Conservation (phyloP, 345 rosid genomes). For the Boechera stricta region DNA sequence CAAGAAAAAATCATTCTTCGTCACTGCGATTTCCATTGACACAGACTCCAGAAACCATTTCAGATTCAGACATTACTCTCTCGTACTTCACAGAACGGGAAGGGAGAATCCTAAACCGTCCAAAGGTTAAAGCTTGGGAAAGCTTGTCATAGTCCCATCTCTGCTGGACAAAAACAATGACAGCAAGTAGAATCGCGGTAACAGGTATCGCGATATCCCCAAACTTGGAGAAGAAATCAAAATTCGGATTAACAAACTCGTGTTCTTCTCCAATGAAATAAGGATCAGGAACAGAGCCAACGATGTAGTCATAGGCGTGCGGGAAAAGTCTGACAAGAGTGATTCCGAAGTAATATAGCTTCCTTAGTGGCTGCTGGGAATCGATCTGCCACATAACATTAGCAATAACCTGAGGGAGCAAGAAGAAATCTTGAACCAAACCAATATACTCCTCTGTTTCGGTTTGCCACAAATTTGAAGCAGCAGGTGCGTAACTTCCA, state of each 20-base stretch:
- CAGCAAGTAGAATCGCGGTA: conserved; percentile 64
- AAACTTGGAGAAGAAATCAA: conserved; percentile 74
- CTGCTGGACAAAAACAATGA: conserved; percentile 68
- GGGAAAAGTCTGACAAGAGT: conserved; percentile 79
- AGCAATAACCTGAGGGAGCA: conserved; percentile 87
- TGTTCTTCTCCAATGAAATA: conserved; percentile 62
- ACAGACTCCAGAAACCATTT: conserved; percentile 57
- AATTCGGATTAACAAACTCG: conserved; percentile 72
- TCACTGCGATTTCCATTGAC: conserved; percentile 49
- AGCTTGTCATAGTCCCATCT: conserved; percentile 80
- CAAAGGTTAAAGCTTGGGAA: conserved; percentile 54
- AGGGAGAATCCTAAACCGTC: conserved; percentile 66
- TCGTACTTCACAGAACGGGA: conserved; percentile 59
- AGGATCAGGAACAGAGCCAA: conserved; percentile 66
- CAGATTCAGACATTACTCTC: conserved; percentile 78
- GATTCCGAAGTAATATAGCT: conserved; percentile 69
- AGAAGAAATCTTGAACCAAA: conserved; percentile 84
- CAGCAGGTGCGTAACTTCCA: background rate
- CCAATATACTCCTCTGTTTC: conserved; percentile 85
- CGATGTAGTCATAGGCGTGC: conserved; percentile 69
- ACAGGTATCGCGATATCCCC: conserved; percentile 78
- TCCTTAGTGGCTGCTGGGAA: conserved; percentile 60
- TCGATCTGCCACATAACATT: conserved; percentile 76
- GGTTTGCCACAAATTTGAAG: conserved; percentile 57
- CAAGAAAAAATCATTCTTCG: conserved; percentile 49